Percentiles rank a stretch among this genome's conserved stretches.
Evolutionary conservation across 2,329 filamentous ascomycete genomes (phyloP).

Genomic region (Ilyonectria mors-panacis): DNA sequence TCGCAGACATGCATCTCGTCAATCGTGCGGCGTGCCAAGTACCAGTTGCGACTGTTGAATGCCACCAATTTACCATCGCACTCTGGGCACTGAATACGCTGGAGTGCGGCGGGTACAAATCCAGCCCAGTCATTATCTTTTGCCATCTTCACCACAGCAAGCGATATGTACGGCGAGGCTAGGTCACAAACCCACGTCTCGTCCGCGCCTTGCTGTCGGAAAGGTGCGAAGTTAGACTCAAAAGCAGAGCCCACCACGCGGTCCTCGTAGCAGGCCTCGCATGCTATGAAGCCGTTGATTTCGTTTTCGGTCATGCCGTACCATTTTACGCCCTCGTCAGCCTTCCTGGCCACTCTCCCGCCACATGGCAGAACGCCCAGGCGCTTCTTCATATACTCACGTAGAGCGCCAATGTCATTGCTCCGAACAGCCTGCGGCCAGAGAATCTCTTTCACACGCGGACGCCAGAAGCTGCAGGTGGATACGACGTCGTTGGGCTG

Average conservation of each 20-base stretch:
- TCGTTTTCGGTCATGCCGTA: slow-evolving; percentile 48
- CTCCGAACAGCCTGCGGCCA: slow-evolving; percentile 51
- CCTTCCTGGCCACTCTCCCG: slow-evolving; percentile 38
- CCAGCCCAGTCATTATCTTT: slow-evolving; percentile 49
- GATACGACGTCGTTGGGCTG: slow-evolving; percentile 50
- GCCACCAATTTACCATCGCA: slow-evolving; percentile 50
- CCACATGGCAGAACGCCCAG: slow-evolving; percentile 50
- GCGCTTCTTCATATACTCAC: slow-evolving; percentile 50
- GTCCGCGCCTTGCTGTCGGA: slow-evolving; percentile 41
- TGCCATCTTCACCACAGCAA: slow-evolving; percentile 36
- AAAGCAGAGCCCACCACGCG: slow-evolving; percentile 48
- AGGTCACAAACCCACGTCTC: slow-evolving; percentile 55
- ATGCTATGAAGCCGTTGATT: slow-evolving; percentile 53
- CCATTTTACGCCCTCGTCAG: slow-evolving; percentile 51
- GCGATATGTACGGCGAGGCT: slow-evolving; percentile 45
- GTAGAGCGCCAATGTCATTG: slow-evolving; percentile 43
- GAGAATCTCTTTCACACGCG: slow-evolving; percentile 53
- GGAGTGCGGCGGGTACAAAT: slow-evolving; percentile 44
- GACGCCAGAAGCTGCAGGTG: slow-evolving; percentile 48
- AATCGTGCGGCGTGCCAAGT: slow-evolving; percentile 42
- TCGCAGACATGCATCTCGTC: slow-evolving; percentile 51
- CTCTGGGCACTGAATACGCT: slow-evolving; percentile 42
- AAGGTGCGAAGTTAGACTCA: slow-evolving; percentile 49
- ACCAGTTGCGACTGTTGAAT: slow-evolving; percentile 47
- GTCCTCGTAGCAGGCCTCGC: slow-evolving; percentile 58